A percentile compares a stretch with the other conserved stretches of the same genome.
These are phyloP conservation scores for Candida ascalaphidarum DNA, from an alignment of 805 yeast species.

Conservation along the genomic window DNA sequence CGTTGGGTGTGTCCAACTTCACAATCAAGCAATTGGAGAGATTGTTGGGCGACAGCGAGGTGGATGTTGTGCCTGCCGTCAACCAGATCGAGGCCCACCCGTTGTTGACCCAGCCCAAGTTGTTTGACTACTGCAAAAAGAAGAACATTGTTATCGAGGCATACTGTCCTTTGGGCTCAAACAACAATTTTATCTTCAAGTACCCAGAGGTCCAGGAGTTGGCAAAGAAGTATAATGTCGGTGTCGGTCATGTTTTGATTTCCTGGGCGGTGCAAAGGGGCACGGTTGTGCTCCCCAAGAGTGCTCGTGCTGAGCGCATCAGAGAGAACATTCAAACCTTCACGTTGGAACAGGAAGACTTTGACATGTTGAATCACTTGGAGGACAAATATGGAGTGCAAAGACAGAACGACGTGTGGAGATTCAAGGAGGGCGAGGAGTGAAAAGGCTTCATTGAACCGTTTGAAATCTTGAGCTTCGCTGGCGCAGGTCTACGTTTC, in stretches of 20 bases:
- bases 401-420: no score
- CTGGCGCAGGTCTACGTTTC: no score
- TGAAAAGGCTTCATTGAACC: no score
- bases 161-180: conserved; percentile 69
- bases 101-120: conserved; percentile 53
- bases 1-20: conserved; percentile 76
- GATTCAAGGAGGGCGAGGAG: no score
- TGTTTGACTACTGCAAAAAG: conserved; percentile 42
- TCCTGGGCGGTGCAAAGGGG: conserved; percentile 57
- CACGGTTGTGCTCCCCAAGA: conserved; percentile 37
- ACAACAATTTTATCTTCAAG: conserved; percentile 42
- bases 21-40: conserved; percentile 43
- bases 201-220: conserved; percentile 34
- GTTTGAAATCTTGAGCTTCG: no score
- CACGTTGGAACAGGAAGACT: conserved; percentile 26
- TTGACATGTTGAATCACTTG: conserved; percentile 22
- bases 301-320: conserved; percentile 25
- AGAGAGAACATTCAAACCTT: conserved; percentile 28
- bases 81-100: conserved; percentile 79
- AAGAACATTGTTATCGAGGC: conserved; percentile 59
- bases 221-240: conserved; percentile 33
- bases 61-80: conserved; percentile 49
- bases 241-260: conserved; percentile 44
- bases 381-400: conserved; percentile 21
- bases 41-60: conserved; percentile 40